Conservation (phyloP, 1,284 basidiomycete genomes). For the Irpex lacteus region DNA sequence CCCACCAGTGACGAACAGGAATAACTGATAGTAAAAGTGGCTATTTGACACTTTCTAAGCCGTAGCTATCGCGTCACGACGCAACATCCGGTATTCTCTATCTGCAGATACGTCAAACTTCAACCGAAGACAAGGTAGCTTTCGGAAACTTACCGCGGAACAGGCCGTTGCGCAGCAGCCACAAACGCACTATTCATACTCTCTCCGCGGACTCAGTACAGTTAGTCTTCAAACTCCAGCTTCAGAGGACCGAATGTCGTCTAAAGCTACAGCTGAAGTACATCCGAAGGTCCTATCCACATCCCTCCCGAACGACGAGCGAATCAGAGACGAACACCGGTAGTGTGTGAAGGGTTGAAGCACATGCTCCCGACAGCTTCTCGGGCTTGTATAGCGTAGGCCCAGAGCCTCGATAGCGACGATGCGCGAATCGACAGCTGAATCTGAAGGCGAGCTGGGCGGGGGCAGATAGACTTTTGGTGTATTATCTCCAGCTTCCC, state of each 20-base stretch:
- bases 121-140: not conserved
- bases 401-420: not conserved
- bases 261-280: not conserved
- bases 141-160: not conserved
- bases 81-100: not conserved
- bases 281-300: not conserved
- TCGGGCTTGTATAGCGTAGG: not conserved
- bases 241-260: not conserved
- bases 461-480: not conserved
- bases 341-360: not conserved
- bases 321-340: not conserved
- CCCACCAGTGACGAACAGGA: not conserved
- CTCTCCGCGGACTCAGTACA: not conserved
- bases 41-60: not conserved
- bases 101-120: not conserved
- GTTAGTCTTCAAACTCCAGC: not conserved
- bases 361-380: not conserved
- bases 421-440: not conserved
- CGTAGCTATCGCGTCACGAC: not conserved
- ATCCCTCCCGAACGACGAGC: not conserved
- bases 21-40: not conserved
- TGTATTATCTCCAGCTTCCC: not conserved
- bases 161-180: not conserved
- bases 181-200: not conserved
- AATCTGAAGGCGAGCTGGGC: not conserved